Percentiles rank a stretch among this genome's conserved stretches.
Evolutionary conservation across 495 filamentous ascomycete species (phyloP).

Genomic region (Barbatosphaeria neglecta): DNA sequence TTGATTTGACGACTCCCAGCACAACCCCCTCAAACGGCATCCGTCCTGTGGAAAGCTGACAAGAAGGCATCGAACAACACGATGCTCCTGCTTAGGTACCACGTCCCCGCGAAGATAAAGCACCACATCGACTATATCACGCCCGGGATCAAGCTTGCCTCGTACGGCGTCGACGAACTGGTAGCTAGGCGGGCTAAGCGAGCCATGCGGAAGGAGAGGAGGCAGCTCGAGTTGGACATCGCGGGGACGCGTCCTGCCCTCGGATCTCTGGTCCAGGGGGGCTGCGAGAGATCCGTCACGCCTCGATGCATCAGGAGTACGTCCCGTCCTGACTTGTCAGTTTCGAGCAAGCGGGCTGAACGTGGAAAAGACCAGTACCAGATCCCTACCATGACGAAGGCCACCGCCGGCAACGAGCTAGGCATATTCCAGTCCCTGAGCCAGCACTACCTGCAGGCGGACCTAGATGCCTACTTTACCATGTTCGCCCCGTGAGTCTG

Average conservation of each 20-base stretch:
- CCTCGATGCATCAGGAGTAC: conserved; percentile 19
- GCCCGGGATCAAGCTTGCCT: conserved; percentile 39
- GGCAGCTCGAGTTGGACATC: conserved; percentile 9
- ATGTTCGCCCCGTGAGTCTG: conserved; percentile 23
- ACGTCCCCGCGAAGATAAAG: conserved; percentile 38
- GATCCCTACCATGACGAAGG: conserved; percentile 15
- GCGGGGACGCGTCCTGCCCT: background rate
- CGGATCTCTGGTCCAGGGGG: background rate
- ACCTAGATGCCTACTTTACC: conserved; percentile 47
- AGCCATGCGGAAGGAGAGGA: background rate
- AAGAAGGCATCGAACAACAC: conserved; percentile 6
- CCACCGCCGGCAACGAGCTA: conserved; percentile 15
- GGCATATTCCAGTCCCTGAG: conserved; percentile 21
- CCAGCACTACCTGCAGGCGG: conserved; percentile 34
- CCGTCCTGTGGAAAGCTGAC: too few relatives aligned
- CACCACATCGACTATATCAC: conserved; percentile 49
- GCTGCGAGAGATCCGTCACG: conserved; percentile 17
- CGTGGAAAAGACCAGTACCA: conserved; percentile 11
- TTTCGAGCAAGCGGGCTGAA: background rate
- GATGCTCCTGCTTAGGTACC: conserved; percentile 25
- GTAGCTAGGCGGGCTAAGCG: background rate
- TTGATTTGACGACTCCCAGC: background rate
- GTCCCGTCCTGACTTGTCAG: background rate
- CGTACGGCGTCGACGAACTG: conserved; percentile 8
- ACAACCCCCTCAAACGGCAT: too few relatives aligned